Percentiles rank a stretch among this genome's conserved stretches.
These are phyloP conservation scores for Candida palmyrensis DNA, from an alignment of 805 yeast species.

Conservation along the genomic window DNA sequence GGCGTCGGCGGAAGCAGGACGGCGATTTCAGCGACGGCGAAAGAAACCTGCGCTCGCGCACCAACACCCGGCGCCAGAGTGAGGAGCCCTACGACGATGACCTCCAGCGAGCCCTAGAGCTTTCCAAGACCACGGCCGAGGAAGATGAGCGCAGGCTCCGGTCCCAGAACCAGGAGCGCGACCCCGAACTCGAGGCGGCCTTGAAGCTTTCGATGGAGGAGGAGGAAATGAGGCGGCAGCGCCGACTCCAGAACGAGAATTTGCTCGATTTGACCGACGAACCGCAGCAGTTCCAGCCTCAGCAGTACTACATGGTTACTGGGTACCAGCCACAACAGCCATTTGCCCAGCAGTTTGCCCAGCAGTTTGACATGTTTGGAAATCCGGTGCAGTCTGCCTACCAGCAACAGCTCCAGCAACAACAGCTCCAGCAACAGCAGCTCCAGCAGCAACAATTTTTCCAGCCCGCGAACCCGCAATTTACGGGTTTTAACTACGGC, in stretches of 20 bases:
- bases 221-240: slow-evolving; percentile 57
- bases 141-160: slow-evolving; percentile 65
- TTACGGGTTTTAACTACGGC: slow-evolving; percentile 24
- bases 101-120: slow-evolving; percentile 73
- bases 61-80: slow-evolving; percentile 13
- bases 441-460: slow-evolving; percentile 25
- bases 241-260: slow-evolving; percentile 39
- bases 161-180: slow-evolving; percentile 35
- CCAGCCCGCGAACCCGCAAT: slow-evolving; percentile 26
- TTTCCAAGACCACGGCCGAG: slow-evolving; percentile 75
- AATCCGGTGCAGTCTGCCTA: slow-evolving; percentile 56
- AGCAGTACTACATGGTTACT: slow-evolving; percentile 21
- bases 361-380: slow-evolving; percentile 59
- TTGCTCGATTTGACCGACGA: slow-evolving; percentile 50
- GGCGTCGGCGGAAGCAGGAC: slow-evolving; percentile 7
- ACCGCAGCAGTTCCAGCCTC: slow-evolving; percentile 25
- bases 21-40: too few relatives aligned
- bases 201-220: slow-evolving; percentile 70
- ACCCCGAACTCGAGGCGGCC: slow-evolving; percentile 64
- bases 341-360: slow-evolving; percentile 17
- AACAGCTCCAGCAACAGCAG: slow-evolving; percentile 34
- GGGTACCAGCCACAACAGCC: slow-evolving; percentile 19
- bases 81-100: slow-evolving; percentile 65
- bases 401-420: slow-evolving; percentile 28
- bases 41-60: slow-evolving; percentile 18